These are phyloP conservation scores for Candida ipomoeae DNA, from an alignment of 805 yeast genomes.

Conservation along the genomic window DNA sequence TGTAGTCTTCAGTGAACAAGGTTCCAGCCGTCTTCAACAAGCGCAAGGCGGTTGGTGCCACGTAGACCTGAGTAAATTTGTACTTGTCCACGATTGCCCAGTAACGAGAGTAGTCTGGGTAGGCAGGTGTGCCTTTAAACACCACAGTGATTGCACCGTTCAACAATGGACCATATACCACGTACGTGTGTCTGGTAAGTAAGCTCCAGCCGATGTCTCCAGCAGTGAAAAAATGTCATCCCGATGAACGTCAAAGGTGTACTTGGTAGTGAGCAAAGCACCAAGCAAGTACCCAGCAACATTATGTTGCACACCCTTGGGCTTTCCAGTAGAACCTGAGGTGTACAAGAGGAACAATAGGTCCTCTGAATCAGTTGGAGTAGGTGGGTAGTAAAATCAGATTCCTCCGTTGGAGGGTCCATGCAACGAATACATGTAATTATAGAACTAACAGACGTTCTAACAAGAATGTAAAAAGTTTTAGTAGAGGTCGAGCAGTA, in stretches of 20 bases:
- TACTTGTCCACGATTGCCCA: conserved; percentile 94
- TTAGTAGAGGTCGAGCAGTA: no score
- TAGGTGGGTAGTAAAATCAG: conserved; percentile 69
- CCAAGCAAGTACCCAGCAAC: conserved; percentile 95
- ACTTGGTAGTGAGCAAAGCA: conserved; percentile 86
- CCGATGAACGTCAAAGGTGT: conserved; percentile 88
- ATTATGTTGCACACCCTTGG: conserved; percentile 95
- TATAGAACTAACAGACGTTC: no score
- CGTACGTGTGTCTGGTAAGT: conserved; percentile 97
- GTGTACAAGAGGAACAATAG: conserved; percentile 94
- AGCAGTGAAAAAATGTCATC: conserved; percentile 91
- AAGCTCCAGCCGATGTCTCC: conserved; percentile 99
- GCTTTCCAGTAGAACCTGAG: conserved; percentile 97
- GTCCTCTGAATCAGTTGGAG: conserved; percentile 85
- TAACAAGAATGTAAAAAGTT: no score
- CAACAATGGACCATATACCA: conserved; percentile 86
- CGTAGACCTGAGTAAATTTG: conserved; percentile 92
- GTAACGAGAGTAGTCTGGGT: conserved; percentile 91
- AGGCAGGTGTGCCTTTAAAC: conserved; percentile 97
- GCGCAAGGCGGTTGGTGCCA: conserved; percentile 97
- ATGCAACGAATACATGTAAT: no score
- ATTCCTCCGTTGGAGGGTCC: no score
- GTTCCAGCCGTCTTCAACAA: conserved; percentile 87
- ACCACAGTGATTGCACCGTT: conserved; percentile 86
- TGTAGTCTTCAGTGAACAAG: conserved; percentile 72